Evolutionary conservation across 352 stramenopile species (phyloP).

Genomic region (Globisporangium splendens): DNA sequence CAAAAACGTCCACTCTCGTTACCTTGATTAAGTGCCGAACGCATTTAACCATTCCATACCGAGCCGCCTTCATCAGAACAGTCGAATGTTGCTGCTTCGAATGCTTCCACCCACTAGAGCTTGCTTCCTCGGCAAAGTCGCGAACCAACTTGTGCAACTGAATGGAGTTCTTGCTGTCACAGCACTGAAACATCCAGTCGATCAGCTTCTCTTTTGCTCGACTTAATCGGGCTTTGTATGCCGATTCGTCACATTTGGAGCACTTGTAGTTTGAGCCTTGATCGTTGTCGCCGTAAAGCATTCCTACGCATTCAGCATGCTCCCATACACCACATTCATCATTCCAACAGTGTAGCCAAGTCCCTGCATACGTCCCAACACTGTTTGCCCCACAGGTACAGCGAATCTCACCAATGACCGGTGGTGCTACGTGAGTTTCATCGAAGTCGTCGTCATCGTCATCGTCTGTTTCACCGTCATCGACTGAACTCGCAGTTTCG

Average conservation of each 20-base stretch:
- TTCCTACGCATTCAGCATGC: constrained; percentile 68
- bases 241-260: constrained; percentile 37
- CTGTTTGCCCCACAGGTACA: constrained; percentile 50
- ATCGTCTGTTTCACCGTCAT: constrained; percentile 13
- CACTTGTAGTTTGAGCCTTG: constrained; percentile 35
- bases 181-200: constrained; percentile 71
- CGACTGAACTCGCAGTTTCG: too few relatives aligned
- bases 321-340: constrained; percentile 63
- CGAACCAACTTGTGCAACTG: constrained; percentile 49
- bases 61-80: constrained; percentile 50
- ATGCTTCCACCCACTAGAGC: constrained; percentile 30
- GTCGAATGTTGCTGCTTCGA: constrained; percentile 27
- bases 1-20: constrained; percentile 43
- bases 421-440: neutral
- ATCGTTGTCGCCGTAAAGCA: constrained; percentile 24
- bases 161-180: constrained; percentile 45
- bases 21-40: constrained; percentile 41
- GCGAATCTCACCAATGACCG: constrained; percentile 44
- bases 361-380: constrained; percentile 47
- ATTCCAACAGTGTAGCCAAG: constrained; percentile 69
- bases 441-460: constrained; percentile 43
- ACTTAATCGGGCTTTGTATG: constrained; percentile 26
- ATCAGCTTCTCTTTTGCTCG: constrained; percentile 26
- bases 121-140: constrained; percentile 17
- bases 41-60: constrained; percentile 31